Conservation (phyloP, 371 early-diverging fungal genomes). For the Batrachochytrium dendrobatidis region DNA sequence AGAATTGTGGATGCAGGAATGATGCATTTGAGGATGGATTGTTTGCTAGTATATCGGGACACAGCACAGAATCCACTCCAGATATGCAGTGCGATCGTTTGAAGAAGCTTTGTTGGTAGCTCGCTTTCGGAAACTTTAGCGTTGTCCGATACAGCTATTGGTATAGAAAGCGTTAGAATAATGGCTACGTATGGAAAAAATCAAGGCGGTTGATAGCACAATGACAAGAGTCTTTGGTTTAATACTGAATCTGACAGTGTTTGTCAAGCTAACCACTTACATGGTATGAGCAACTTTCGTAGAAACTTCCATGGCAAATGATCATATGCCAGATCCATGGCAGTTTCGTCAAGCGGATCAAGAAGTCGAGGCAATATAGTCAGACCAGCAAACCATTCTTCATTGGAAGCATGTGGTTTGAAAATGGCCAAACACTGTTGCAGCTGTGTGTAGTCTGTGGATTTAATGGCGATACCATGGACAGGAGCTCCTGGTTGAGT, state of each 20-base stretch:
- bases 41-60: background rate
- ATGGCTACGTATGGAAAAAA: no score
- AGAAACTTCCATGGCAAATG: conserved; percentile 14
- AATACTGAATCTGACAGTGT: background rate
- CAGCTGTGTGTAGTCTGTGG: no score
- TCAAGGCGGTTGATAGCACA: no score
- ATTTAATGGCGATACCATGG: no score
- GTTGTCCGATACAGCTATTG: no score
- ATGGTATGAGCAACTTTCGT: background rate
- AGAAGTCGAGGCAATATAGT: conserved; percentile 10
- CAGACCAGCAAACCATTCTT: conserved; percentile 11
- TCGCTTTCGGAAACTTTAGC: no score
- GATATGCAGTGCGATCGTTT: conserved; percentile 4
- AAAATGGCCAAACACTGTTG: conserved; percentile 2
- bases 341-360: background rate
- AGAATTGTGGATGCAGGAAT: background rate
- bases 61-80: background rate
- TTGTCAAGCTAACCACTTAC: background rate
- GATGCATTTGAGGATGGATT: background rate
- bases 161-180: no score
- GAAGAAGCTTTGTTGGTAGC: background rate
- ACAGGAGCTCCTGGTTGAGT: no score
- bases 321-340: conserved; percentile 3
- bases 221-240: background rate
- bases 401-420: background rate